A percentile compares a stretch with the other conserved stretches of the same genome.
phyloP scores from a whole-genome alignment of 2,329 filamentous ascomycete species.

The Cordyceps tenuipes region DNA sequence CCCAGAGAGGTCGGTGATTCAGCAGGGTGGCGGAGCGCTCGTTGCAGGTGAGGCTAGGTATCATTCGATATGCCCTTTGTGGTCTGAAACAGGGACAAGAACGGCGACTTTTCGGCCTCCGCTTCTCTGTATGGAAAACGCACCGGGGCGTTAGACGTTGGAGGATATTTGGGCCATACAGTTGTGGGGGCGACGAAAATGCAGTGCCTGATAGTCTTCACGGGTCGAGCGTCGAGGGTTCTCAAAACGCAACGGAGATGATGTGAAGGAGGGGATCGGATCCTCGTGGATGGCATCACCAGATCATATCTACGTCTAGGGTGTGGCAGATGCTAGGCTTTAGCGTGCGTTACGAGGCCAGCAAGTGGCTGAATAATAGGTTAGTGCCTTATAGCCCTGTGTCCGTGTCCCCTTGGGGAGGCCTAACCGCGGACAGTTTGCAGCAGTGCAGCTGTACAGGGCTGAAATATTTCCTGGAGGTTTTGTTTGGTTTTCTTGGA shows the following conservation, averaged over 20 bases:
- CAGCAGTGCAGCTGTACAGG: too few species aligned
- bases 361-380: not conserved
- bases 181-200: not conserved
- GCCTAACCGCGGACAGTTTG: too few species aligned
- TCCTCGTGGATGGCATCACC: constrained; percentile 6
- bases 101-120: not conserved
- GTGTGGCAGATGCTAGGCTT: not conserved
- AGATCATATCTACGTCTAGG: not conserved
- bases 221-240: not conserved
- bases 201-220: not conserved
- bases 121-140: not conserved
- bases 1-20: not conserved
- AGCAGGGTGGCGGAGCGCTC: not conserved
- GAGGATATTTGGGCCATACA: not conserved
- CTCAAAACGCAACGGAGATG: not conserved
- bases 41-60: not conserved
- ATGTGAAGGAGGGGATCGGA: not conserved
- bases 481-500: too few species aligned
- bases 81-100: not conserved
- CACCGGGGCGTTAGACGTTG: not conserved
- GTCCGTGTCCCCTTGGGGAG: too few species aligned
- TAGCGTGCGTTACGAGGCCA: constrained; percentile 3
- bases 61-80: not conserved
- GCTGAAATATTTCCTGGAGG: too few species aligned
- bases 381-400: too few species aligned